Evolutionary conservation across 495 filamentous ascomycete species (phyloP), one percentile per base, ranked within the genome.

Genomic region (Symbiotaphrina buchneri): DNA sequence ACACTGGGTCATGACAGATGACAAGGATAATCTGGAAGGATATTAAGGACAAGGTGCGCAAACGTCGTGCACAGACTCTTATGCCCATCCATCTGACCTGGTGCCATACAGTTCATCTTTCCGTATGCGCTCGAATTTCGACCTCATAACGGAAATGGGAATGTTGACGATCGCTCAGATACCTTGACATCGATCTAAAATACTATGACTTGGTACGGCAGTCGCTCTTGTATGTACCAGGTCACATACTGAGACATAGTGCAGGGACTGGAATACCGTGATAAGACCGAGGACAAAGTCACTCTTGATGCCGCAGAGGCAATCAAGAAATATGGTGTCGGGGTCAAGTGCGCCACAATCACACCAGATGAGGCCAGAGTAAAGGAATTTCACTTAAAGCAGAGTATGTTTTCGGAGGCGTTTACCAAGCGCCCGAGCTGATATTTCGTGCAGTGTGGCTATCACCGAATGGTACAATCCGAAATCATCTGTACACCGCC

Each of bases 291-390:
- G 45, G 87, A 97, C 53, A 61, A 93, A 58, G 84, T 97, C 51
- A 97, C 87, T 31, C 43, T 78, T 40, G 85, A 95, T 45, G 74
- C 83, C 32, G 87, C 87, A 26, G 84, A 93, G 57, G 87, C 87
- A 18, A 94, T 94, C 58, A 82, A 92, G 65, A 90, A 93, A 63
- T 93, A 95, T 63, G 76, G 72, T 30, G 87, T 97, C 31, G 87
- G 87, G 53, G 81, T 97, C 54, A 97, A 97, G 65, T 97, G 87
- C 54, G 87, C 87, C 34, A 97, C 87, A 47, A 97, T 97, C 58
- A 97, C 87, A 34, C 87, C 87, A 14, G 87, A 97, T 53, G 84
- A 97, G 61, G 77, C 70, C 33, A 71, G 87, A 50, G 83, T 97
- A 13, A 65, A 94, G 65, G 87, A 97, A 55, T 97, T 97, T 56